Conservation (phyloP, 1,284 basidiomycete species). For the Tilletia caries region DNA sequence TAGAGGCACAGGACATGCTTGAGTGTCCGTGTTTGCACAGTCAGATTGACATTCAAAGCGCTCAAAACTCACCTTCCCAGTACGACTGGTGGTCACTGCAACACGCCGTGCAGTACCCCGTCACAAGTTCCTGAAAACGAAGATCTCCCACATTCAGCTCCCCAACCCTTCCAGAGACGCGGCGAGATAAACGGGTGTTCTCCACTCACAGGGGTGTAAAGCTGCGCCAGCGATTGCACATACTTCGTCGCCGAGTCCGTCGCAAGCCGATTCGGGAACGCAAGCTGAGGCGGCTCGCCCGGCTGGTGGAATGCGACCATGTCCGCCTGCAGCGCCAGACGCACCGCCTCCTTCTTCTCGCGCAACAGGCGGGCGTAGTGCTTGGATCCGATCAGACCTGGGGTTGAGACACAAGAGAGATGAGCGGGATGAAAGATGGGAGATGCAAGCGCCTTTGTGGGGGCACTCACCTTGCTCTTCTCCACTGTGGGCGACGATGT, state of each 20-base stretch:
- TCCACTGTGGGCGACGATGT: conserved; percentile 50
- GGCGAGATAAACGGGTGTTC: no score
- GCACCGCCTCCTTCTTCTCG: conserved; percentile 12
- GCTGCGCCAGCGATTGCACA: conserved; percentile 39
- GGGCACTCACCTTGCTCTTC: conserved; percentile 50
- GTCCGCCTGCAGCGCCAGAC: conserved; percentile 38
- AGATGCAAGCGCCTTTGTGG: not conserved
- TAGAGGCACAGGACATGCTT: no score
- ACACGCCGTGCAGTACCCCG: conserved; percentile 45
- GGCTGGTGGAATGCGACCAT: conserved; percentile 46
- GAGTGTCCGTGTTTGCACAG: no score
- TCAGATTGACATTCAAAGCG: no score
- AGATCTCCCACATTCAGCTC: no score
- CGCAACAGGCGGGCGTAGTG: conserved; percentile 26
- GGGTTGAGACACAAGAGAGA: not conserved
- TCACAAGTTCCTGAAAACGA: conserved; percentile 19
- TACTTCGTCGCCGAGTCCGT: conserved; percentile 33
- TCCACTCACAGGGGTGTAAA: conserved; percentile 40
- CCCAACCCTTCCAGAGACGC: no score
- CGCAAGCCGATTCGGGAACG: conserved; percentile 47
- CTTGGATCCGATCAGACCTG: conserved; percentile 32
- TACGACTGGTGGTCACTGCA: conserved; percentile 53
- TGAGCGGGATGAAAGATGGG: no score
- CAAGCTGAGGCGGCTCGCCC: conserved; percentile 50
- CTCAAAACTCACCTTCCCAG: conserved; percentile 28